Evolutionary conservation across 2,329 filamentous ascomycete genomes (phyloP).

Genomic region (Aspergillus sp.): DNA sequence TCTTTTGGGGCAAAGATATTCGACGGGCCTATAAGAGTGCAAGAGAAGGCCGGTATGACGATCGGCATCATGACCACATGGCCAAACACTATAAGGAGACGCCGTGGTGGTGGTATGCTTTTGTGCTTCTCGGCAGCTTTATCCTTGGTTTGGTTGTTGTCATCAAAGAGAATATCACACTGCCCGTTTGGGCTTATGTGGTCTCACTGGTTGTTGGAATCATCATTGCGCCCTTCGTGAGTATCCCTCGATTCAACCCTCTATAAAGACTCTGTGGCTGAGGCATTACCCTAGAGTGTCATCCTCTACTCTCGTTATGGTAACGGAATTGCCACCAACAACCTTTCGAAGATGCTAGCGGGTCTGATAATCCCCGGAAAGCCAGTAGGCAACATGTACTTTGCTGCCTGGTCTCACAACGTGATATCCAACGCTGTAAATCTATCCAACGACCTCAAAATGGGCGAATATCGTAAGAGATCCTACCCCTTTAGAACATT

Average conservation of each 20-base stretch:
- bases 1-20: conserved; percentile 28
- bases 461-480: conserved; percentile 10
- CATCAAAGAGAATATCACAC: conserved; percentile 47
- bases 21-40: conserved; percentile 21
- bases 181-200: conserved; percentile 51
- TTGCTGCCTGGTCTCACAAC: conserved; percentile 30
- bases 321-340: conserved; percentile 19
- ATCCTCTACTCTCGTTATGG: conserved; percentile 21
- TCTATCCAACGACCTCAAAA: conserved; percentile 22
- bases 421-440: conserved; percentile 27
- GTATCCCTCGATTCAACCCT: not conserved
- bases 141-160: conserved; percentile 50
- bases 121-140: conserved; percentile 46
- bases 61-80: conserved; percentile 26
- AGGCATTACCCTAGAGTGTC: not conserved
- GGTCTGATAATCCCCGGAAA: conserved; percentile 25
- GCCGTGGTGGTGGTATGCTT: conserved; percentile 49
- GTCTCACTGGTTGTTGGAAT: conserved; percentile 42
- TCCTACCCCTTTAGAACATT: too few relatives aligned
- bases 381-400: conserved; percentile 27
- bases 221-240: conserved; percentile 51
- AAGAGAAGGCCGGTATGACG: conserved; percentile 15
- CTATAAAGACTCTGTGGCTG: not conserved
- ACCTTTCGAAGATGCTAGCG: conserved; percentile 29
- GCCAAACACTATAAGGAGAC: conserved; percentile 26